Evolutionary conservation across 164 flowering plant genomes (phyloP).

Genomic region (Cinnamomum chago): DNA sequence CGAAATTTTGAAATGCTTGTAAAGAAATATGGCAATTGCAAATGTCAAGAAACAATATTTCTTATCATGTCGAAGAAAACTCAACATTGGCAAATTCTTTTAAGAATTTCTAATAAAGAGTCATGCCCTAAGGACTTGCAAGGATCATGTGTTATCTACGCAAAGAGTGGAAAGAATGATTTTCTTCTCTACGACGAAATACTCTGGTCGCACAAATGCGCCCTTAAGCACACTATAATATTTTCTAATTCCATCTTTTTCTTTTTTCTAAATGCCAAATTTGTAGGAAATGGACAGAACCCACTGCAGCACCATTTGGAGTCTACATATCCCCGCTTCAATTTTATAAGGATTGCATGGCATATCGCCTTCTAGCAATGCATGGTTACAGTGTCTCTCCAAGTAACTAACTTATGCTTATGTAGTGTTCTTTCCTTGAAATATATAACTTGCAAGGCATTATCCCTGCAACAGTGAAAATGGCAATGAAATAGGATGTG

Average conservation of each 20-base stretch:
- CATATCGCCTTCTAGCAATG: conserved; percentile 37
- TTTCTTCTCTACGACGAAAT: neutral
- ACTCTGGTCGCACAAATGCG: neutral
- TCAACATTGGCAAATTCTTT: no score
- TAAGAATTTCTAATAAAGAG: no score
- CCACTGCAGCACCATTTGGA: neutral
- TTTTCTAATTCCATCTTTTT: neutral
- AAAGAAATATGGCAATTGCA: no score
- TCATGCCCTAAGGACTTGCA: no score
- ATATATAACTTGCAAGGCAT: neutral
- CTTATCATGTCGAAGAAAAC: no score
- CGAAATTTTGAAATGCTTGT: no score
- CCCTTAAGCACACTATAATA: neutral
- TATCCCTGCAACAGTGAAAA: neutral
- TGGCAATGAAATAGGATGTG: neutral
- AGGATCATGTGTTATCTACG: no score
- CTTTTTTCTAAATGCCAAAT: neutral
- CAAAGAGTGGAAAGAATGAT: no score
- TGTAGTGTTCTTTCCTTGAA: neutral
- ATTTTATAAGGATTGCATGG: conserved; percentile 35
- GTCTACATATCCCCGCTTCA: conserved; percentile 1
- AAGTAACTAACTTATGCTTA: conserved; percentile 14
- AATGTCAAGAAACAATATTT: no score
- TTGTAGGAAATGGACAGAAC: neutral
- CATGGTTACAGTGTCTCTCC: conserved; percentile 34